Evolutionary conservation across 1,284 basidiomycete genomes (phyloP).

Genomic region (Fomitopsis betulina): DNA sequence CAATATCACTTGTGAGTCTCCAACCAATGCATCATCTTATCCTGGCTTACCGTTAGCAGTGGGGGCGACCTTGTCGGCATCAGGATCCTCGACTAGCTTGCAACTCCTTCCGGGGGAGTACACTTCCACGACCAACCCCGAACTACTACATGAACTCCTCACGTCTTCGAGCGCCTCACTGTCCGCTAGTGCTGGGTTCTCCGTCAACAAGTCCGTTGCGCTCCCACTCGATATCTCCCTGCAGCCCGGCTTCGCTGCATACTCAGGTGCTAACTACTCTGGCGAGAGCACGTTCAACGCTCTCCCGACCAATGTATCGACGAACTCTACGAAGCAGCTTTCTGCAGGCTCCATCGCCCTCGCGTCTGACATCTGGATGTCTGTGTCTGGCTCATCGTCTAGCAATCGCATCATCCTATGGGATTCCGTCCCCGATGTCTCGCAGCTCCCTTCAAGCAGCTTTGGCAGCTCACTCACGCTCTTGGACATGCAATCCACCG

Average conservation of each 20-base stretch:
- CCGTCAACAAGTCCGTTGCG: constrained; percentile 39
- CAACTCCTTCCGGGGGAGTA: constrained; percentile 74
- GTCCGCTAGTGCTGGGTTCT: constrained; percentile 58
- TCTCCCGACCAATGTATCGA: constrained; percentile 43
- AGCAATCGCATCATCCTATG: constrained; percentile 61
- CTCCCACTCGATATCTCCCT: constrained; percentile 64
- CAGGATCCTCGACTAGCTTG: constrained; percentile 45
- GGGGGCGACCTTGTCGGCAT: constrained; percentile 55
- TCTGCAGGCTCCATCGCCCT: constrained; percentile 54
- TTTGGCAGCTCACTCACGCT: constrained; percentile 47
- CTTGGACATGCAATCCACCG: constrained; percentile 61
- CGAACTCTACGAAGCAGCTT: constrained; percentile 48
- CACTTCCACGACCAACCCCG: constrained; percentile 61
- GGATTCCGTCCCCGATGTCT: constrained; percentile 73
- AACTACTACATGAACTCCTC: constrained; percentile 62
- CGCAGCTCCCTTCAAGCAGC: constrained; percentile 50
- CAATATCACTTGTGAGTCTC: constrained; percentile 59
- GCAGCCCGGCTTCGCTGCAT: constrained; percentile 60
- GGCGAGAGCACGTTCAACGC: constrained; percentile 55
- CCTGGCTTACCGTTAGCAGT: constrained; percentile 37
- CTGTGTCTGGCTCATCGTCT: constrained; percentile 45
- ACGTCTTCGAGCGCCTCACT: constrained; percentile 58
- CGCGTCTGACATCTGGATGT: constrained; percentile 63
- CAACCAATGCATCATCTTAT: neutral
- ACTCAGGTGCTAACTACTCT: constrained; percentile 53